A percentile compares a stretch with the other conserved stretches of the same genome.
Conservation (phyloP, 2,329 filamentous ascomycete species). For the Paecilomyces formosus region DNA sequence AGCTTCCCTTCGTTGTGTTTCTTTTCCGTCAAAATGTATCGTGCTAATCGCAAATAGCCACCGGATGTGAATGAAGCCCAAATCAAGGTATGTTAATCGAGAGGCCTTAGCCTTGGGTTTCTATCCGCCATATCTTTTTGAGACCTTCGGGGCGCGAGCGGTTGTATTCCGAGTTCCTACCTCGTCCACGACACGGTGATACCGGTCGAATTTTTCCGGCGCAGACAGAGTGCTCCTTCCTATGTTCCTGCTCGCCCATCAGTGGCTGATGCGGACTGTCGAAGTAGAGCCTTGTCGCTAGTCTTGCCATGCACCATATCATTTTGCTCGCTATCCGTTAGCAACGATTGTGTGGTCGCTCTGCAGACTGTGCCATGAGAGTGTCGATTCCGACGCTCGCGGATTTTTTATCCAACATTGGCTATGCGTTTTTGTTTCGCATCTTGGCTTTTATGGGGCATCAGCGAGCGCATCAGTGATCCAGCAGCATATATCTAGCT, state of each 20-base stretch:
- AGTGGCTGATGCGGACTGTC: constrained; percentile 21
- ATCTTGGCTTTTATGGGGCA: constrained; percentile 22
- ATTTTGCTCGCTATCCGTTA: constrained; percentile 45
- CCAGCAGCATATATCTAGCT: constrained; percentile 28
- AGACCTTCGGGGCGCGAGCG: constrained; percentile 32
- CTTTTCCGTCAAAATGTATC: constrained; percentile 7
- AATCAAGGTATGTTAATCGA: constrained; percentile 99
- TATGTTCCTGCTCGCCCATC: constrained; percentile 19
- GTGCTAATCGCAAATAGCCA: constrained; percentile 59
- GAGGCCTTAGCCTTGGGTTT: constrained; percentile 65
- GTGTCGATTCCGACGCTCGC: constrained; percentile 10
- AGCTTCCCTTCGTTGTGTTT: constrained; percentile 31
- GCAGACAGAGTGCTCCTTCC: constrained; percentile 29
- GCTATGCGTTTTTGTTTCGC: constrained; percentile 18
- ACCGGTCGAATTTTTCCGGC: constrained; percentile 14
- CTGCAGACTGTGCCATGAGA: constrained; percentile 25
- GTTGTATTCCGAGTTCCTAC: constrained; percentile 20
- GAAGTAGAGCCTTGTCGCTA: constrained; percentile 53
- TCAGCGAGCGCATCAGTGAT: constrained; percentile 50
- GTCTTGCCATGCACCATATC: constrained; percentile 39
- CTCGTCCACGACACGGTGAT: neutral
- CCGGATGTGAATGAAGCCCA: constrained; percentile 92
- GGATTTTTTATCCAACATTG: constrained; percentile 11
- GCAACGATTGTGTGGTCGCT: constrained; percentile 25
- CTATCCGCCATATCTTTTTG: constrained; percentile 54